These are phyloP conservation scores for Pichia paraexigua DNA, from an alignment of 805 yeast genomes.

Conservation along the genomic window DNA sequence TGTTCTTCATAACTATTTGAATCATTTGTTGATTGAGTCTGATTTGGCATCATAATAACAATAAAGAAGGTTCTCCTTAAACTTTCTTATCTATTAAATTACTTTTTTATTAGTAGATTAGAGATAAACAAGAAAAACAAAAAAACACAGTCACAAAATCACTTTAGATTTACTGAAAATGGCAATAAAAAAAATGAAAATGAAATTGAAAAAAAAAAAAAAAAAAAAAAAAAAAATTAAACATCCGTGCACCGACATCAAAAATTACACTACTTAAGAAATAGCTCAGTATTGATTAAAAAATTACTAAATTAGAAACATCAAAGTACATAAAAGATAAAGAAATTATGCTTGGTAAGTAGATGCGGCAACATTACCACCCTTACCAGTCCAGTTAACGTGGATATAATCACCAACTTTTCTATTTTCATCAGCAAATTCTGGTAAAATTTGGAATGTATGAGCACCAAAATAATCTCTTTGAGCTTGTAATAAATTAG, in stretches of 20 bases:
- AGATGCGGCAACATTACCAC: conserved; percentile 95
- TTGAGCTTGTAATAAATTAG: conserved; percentile 98
- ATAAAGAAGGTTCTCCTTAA: neutral
- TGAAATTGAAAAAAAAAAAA: neutral
- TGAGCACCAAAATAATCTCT: conserved; percentile 99
- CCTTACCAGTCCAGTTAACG: conserved; percentile 98
- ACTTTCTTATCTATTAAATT: neutral
- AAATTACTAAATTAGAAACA: neutral
- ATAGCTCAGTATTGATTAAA: neutral
- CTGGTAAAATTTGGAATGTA: conserved; percentile 93
- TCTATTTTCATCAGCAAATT: conserved; percentile 64
- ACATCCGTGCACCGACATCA: neutral
- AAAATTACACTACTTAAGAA: no score
- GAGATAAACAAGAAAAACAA: conserved; percentile 8
- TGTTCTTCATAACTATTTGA: neutral
- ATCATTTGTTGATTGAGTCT: neutral
- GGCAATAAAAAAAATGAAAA: neutral
- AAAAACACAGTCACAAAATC: conserved; percentile 15
- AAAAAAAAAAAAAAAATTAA: neutral
- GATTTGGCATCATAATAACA: neutral
- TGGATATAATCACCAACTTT: conserved; percentile 82
- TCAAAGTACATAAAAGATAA: neutral
- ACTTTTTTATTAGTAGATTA: neutral
- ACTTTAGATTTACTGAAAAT: neutral
- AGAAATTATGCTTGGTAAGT: conserved; percentile 74